Percentiles rank a stretch among this genome's conserved stretches.
These are phyloP conservation scores for Stereum hirsutum DNA, from an alignment of 1,284 basidiomycete genomes.

Conservation along the genomic window DNA sequence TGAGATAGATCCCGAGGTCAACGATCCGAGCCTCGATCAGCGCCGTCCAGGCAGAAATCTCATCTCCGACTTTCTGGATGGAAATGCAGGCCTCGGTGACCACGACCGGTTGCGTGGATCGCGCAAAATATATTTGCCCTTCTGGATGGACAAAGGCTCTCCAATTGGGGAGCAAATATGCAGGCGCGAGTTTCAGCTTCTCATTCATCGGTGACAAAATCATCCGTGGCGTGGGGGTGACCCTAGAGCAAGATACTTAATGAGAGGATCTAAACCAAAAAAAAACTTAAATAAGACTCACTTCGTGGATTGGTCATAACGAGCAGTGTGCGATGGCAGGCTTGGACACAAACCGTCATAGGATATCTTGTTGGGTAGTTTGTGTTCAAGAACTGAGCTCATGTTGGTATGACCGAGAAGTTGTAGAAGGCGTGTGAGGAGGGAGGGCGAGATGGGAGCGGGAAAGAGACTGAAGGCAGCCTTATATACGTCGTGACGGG, in stretches of 20 bases:
- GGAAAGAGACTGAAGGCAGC: too few relatives aligned
- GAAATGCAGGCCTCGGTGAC: conserved; percentile 18
- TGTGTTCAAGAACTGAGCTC: too few relatives aligned
- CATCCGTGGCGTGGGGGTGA: too few relatives aligned
- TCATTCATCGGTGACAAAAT: too few relatives aligned
- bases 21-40: conserved; percentile 8
- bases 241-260: too few relatives aligned
- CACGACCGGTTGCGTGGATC: conserved; percentile 8
- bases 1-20: conserved; percentile 8
- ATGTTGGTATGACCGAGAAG: too few relatives aligned
- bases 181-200: conserved; percentile 11
- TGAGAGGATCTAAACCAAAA: not conserved
- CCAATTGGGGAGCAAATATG: conserved; percentile 17
- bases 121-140: conserved; percentile 18
- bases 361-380: too few relatives aligned
- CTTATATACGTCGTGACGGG: too few relatives aligned
- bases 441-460: too few relatives aligned
- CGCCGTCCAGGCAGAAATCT: conserved; percentile 10
- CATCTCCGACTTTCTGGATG: conserved; percentile 6
- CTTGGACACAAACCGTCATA: not conserved
- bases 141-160: conserved; percentile 16
- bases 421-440: too few relatives aligned
- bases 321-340: not conserved
- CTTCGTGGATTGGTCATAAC: not conserved
- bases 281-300: not conserved